Evolutionary conservation across 805 yeast genomes (phyloP).

Genomic region (Candida morakotiae): DNA sequence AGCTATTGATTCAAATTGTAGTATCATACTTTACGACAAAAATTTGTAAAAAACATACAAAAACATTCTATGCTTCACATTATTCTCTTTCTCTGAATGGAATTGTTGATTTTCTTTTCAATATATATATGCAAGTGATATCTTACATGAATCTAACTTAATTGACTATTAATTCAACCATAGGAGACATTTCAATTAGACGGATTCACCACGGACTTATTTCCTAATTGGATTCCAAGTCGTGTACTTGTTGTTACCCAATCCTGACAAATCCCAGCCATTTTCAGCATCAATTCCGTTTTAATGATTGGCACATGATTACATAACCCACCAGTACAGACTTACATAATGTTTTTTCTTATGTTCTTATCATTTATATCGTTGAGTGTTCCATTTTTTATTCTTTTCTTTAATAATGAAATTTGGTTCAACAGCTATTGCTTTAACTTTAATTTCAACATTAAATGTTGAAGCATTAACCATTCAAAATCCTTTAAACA

Average conservation of each 20-base stretch:
- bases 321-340: neutral
- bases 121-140: too few species aligned
- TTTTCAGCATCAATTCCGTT: neutral
- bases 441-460: slow-evolving; percentile 13
- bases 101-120: too few species aligned
- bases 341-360: neutral
- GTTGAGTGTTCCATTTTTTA: neutral
- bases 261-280: neutral
- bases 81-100: too few species aligned
- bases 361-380: slow-evolving; percentile 1
- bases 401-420: slow-evolving; percentile 11
- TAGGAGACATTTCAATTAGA: too few species aligned
- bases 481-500: slow-evolving; percentile 17
- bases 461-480: slow-evolving; percentile 16
- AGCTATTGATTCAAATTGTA: too few species aligned
- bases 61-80: too few species aligned
- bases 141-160: too few species aligned
- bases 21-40: too few species aligned
- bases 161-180: too few species aligned
- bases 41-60: too few species aligned
- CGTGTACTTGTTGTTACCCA: neutral
- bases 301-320: neutral
- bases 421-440: slow-evolving; percentile 15
- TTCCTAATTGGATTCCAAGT: too few species aligned
- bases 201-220: too few species aligned